These are phyloP conservation scores for Hortiboletus rubellus DNA, from an alignment of 1,284 basidiomycete species.

Conservation along the genomic window DNA sequence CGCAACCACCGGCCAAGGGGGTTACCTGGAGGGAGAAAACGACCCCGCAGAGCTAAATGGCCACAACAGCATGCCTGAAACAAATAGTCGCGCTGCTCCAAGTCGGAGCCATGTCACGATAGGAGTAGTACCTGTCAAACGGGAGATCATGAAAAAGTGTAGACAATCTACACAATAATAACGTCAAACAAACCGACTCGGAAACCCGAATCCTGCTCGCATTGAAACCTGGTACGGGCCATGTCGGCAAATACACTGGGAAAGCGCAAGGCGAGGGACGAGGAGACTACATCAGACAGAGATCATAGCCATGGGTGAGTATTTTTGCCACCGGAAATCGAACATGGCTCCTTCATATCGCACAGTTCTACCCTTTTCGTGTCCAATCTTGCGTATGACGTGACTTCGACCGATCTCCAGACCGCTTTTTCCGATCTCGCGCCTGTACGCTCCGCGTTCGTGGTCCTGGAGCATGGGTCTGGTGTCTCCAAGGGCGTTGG, in stretches of 20 bases:
- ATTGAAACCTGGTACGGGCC: not conserved
- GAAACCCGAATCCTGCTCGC: conserved; percentile 1
- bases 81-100: too few relatives aligned
- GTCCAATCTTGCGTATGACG: conserved; percentile 85
- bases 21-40: too few relatives aligned
- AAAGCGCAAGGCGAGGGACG: conserved; percentile 54
- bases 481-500: conserved; percentile 96
- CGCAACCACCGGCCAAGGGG: too few relatives aligned
- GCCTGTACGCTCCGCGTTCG: conserved; percentile 91
- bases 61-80: too few relatives aligned
- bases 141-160: too few relatives aligned
- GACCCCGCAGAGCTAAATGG: too few relatives aligned
- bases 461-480: conserved; percentile 80
- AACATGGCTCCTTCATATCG: not conserved
- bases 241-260: conserved; percentile 40
- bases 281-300: conserved; percentile 25
- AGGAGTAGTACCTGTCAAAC: too few relatives aligned
- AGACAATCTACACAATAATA: conserved; percentile 11
- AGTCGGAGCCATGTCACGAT: too few relatives aligned
- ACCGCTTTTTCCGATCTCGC: conserved; percentile 96
- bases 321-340: not conserved
- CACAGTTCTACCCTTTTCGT: conserved; percentile 72
- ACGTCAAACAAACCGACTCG: conserved; percentile 17
- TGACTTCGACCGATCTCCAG: conserved; percentile 87
- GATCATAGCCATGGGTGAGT: conserved; percentile 25